Percentiles rank a stretch among this genome's conserved stretches.
Evolutionary conservation across 1,139 yeast species (phyloP).

Genomic region (Sugiyamaella xylanicola): DNA sequence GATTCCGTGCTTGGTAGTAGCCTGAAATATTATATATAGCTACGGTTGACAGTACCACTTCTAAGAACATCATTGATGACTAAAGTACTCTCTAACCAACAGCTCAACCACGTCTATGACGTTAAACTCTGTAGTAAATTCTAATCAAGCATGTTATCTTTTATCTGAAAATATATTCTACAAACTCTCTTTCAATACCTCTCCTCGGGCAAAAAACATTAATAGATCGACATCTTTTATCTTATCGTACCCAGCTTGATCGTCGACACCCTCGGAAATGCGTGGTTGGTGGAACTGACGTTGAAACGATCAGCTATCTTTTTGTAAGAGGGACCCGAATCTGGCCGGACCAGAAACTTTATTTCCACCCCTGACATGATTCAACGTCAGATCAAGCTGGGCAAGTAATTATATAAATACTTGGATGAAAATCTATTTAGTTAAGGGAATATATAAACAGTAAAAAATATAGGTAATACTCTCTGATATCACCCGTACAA

Average conservation of each 20-base stretch:
- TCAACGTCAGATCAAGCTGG: background rate
- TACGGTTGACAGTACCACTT: too few species aligned
- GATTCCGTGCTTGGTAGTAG: too few species aligned
- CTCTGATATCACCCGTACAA: background rate
- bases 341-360: background rate
- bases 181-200: background rate
- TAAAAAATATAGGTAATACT: background rate
- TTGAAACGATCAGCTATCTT: conserved; percentile 1
- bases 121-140: too few species aligned
- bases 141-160: background rate
- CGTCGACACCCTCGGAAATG: background rate
- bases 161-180: background rate
- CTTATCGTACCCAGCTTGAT: background rate
- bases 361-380: background rate
- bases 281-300: background rate
- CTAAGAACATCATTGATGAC: too few species aligned
- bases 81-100: too few species aligned
- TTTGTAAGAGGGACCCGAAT: conserved; percentile 1
- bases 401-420: background rate
- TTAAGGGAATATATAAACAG: background rate
- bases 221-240: background rate
- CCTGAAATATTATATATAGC: too few species aligned
- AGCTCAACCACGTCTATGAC: too few species aligned
- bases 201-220: background rate
- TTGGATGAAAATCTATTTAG: background rate